These are phyloP conservation scores for Hypoxylon sp. DNA, from an alignment of 2,329 filamentous ascomycete species.

Conservation along the genomic window DNA sequence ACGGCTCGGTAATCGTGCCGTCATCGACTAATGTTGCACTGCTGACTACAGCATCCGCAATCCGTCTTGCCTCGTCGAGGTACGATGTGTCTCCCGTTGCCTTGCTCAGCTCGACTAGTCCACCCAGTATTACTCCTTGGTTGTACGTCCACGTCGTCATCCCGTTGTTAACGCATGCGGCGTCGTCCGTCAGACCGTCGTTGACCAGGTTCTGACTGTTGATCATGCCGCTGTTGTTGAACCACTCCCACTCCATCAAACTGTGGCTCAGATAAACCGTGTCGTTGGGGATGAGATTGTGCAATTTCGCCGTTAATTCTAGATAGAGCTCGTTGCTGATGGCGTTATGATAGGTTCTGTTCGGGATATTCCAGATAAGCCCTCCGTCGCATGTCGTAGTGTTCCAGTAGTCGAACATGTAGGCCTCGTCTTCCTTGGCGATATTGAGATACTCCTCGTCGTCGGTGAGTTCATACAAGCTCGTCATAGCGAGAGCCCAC, in stretches of 20 bases:
- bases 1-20: constrained; percentile 60
- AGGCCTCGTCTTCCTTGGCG: constrained; percentile 62
- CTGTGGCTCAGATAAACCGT: constrained; percentile 57
- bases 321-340: constrained; percentile 64
- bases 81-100: constrained; percentile 52
- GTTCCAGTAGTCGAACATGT: constrained; percentile 61
- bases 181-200: constrained; percentile 57
- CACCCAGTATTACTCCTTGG: constrained; percentile 72
- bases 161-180: constrained; percentile 50
- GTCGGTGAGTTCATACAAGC: constrained; percentile 62
- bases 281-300: constrained; percentile 56
- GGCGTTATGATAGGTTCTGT: constrained; percentile 57
- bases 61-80: constrained; percentile 43
- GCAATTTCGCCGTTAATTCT: constrained; percentile 59
- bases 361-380: constrained; percentile 61
- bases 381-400: constrained; percentile 58
- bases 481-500: constrained; percentile 66
- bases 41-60: constrained; percentile 50
- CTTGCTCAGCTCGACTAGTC: constrained; percentile 65
- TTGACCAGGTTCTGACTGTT: constrained; percentile 57
- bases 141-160: constrained; percentile 61
- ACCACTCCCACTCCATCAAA: constrained; percentile 59
- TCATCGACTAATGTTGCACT: constrained; percentile 55
- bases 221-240: constrained; percentile 57
- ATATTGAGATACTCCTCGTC: constrained; percentile 60